A percentile compares a stretch with the other conserved stretches of the same genome.
Conservation (phyloP, 768 basidiomycete species). For the Amanita pseudoporphyria region DNA sequence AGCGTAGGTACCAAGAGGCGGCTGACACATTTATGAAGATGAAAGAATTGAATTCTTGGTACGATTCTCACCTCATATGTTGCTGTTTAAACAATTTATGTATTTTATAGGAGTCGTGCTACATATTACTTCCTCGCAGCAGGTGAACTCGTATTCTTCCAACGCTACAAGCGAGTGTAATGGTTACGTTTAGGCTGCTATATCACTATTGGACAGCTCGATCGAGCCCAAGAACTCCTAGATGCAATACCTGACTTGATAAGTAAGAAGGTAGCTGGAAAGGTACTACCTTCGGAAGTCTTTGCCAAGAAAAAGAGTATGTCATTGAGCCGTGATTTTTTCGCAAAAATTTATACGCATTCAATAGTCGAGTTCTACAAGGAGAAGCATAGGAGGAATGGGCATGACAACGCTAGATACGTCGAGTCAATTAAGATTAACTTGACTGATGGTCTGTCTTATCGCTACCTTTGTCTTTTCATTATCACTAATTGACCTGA, state of each 20-base stretch:
- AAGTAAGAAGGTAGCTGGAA: constrained; percentile 54
- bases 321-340: constrained; percentile 12
- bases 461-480: not conserved
- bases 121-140: constrained; percentile 75
- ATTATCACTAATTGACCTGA: no score
- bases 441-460: constrained; percentile 54
- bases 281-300: constrained; percentile 65
- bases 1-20: constrained; percentile 55
- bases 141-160: constrained; percentile 22
- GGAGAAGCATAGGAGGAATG: constrained; percentile 48
- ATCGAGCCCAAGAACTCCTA: constrained; percentile 50
- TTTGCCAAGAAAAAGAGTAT: constrained; percentile 70
- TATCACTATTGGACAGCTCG: constrained; percentile 42
- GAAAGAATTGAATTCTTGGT: constrained; percentile 66
- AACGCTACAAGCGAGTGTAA: not conserved
- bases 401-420: constrained; percentile 42
- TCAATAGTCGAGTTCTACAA: constrained; percentile 63
- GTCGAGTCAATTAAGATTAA: constrained; percentile 53
- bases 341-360: not conserved
- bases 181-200: constrained; percentile 41
- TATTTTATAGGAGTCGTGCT: constrained; percentile 53
- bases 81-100: not conserved
- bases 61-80: constrained; percentile 8
- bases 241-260: constrained; percentile 53
- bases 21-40: constrained; percentile 58